These are phyloP conservation scores for Paecilomyces variotii DNA, from an alignment of 2,329 filamentous ascomycete species.

Conservation along the genomic window DNA sequence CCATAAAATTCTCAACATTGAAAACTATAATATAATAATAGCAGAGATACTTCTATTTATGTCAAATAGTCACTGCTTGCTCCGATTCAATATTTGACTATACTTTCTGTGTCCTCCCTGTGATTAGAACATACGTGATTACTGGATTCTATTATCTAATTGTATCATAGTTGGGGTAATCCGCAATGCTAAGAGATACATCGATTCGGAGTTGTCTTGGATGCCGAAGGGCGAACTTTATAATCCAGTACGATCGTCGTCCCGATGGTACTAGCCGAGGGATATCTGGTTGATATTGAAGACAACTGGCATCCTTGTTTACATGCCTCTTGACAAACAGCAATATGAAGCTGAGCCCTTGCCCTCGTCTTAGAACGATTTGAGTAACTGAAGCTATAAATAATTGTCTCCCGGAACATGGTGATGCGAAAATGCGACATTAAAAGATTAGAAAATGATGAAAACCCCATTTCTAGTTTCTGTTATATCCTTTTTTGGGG, in stretches of 20 bases:
- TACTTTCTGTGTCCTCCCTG: too few species aligned
- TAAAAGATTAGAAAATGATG: too few species aligned
- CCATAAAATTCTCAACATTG: neutral
- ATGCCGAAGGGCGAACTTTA: neutral
- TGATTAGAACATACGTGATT: too few species aligned
- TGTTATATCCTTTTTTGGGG: too few species aligned
- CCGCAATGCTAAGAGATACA: neutral
- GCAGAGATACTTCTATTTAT: neutral
- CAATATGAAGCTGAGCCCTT: neutral
- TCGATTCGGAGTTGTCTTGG: neutral
- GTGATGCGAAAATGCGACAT: too few species aligned
- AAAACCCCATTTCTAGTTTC: too few species aligned
- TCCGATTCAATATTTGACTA: neutral
- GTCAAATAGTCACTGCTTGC: neutral
- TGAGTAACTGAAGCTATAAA: neutral
- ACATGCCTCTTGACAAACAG: neutral
- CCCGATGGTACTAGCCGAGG: neutral
- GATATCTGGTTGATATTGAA: too few species aligned
- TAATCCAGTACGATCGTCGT: neutral
- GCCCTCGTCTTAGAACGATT: neutral
- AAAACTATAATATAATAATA: neutral
- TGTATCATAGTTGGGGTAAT: neutral
- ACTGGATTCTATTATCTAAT: neutral
- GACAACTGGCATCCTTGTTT: too few species aligned
- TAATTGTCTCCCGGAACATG: constrained; percentile 3